Conservation (phyloP, 176 grass and related monocot genomes). For the Dactylis glomerata region DNA sequence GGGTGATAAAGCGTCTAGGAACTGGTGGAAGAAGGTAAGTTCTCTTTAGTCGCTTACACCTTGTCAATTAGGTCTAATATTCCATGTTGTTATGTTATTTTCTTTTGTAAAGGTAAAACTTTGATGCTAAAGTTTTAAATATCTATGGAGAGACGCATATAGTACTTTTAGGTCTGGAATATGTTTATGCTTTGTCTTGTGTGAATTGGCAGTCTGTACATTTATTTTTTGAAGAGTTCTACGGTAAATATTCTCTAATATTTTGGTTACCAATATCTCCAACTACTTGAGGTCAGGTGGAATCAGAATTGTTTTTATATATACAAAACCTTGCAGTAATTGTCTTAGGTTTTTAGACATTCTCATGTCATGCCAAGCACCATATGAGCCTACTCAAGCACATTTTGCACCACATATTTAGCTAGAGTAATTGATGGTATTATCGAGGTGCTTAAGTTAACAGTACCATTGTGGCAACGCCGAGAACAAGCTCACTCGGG, state of each 20-base stretch:
- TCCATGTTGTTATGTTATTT: conserved; percentile 1
- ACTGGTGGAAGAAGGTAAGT: conserved; percentile 94
- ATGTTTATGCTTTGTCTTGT: background rate
- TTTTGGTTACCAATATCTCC: background rate
- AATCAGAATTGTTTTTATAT: background rate
- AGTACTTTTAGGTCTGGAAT: background rate
- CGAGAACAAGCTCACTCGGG: background rate
- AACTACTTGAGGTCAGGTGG: background rate
- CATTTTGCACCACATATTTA: background rate
- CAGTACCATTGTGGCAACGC: background rate
- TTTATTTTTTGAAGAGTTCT: background rate
- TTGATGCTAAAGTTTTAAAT: background rate
- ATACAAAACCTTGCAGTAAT: background rate
- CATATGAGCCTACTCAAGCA: background rate
- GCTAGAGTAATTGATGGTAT: background rate
- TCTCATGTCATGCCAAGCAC: background rate
- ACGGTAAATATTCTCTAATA: background rate
- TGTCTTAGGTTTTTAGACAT: background rate
- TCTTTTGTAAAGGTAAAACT: background rate
- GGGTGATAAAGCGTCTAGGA: conserved; percentile 67
- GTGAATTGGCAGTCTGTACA: background rate
- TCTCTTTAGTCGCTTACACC: conserved; percentile 4
- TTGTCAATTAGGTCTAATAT: background rate
- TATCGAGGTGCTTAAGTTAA: background rate
- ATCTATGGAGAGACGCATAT: background rate